phyloP scores from a whole-genome alignment of 148 eudicot species.

The Chenopodium formosanum region DNA sequence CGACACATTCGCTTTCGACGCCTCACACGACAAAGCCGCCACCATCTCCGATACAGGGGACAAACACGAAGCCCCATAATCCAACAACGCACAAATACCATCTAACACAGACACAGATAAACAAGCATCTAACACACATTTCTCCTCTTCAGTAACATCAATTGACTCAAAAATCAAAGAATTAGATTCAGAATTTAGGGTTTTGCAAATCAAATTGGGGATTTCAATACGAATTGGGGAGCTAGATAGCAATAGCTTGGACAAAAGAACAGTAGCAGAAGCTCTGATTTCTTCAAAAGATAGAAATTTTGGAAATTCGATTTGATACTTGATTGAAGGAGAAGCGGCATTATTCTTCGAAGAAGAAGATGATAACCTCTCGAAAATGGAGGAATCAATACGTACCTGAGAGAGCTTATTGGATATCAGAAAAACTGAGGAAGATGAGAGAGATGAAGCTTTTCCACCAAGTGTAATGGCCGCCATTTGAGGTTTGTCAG shows the following conservation, averaged over 20 bases:
- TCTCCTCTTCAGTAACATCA: conserved; percentile 39
- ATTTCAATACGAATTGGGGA: conserved; percentile 32
- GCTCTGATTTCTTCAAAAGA: conserved; percentile 60
- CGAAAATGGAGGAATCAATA: conserved; percentile 59
- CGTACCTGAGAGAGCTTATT: conserved; percentile 41
- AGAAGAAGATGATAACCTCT: conserved; percentile 35
- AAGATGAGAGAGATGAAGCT: conserved; percentile 57
- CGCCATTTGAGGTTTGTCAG: conserved; percentile 26
- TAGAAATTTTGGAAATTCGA: conserved; percentile 43
- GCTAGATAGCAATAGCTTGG: conserved; percentile 48
- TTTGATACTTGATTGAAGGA: conserved; percentile 25
- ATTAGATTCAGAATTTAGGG: conserved; percentile 32
- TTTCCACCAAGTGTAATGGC: conserved; percentile 61
- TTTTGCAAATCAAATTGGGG: conserved; percentile 30
- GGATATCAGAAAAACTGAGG: conserved; percentile 53
- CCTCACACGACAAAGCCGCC: conserved; percentile 79
- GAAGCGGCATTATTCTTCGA: conserved; percentile 13
- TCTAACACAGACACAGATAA: conserved; percentile 32
- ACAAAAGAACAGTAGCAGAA: conserved; percentile 44
- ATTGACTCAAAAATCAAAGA: not conserved
- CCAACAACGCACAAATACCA: conserved; percentile 64
- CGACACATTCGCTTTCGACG: conserved; percentile 44
- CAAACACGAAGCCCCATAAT: conserved; percentile 43
- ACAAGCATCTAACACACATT: conserved; percentile 31
- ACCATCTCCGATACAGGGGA: conserved; percentile 46